Percentiles rank a stretch among this genome's conserved stretches.
Evolutionary conservation across 129 eudicot species (phyloP).

Genomic region (Helichrysum umbraculigerum): DNA sequence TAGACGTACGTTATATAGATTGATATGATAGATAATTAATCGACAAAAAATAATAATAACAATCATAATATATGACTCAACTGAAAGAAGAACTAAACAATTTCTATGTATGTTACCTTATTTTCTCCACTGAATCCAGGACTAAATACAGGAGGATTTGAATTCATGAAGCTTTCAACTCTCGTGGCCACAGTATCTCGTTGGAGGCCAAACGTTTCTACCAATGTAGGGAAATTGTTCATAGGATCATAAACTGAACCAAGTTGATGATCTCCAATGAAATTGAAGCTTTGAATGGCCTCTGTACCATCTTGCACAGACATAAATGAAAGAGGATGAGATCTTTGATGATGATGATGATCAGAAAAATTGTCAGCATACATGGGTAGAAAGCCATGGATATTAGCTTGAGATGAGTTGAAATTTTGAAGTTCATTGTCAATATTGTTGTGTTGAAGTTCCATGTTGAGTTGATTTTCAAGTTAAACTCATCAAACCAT

Average conservation of each 20-base stretch:
- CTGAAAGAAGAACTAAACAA: not conserved
- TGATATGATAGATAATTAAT: not conserved
- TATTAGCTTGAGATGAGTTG: slow-evolving; percentile 31
- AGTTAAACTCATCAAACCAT: slow-evolving; percentile 26
- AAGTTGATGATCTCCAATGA: slow-evolving; percentile 26
- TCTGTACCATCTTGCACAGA: slow-evolving; percentile 20
- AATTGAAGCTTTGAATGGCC: slow-evolving; percentile 25
- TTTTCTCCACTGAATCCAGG: slow-evolving; percentile 33
- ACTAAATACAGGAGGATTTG: slow-evolving; percentile 33
- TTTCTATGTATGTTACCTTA: slow-evolving; percentile 16
- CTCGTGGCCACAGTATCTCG: slow-evolving; percentile 17
- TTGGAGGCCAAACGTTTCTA: slow-evolving; percentile 27
- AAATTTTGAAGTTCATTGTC: slow-evolving; percentile 40
- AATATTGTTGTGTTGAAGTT: slow-evolving; percentile 38
- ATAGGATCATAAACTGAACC: slow-evolving; percentile 28
- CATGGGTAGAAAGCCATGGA: slow-evolving; percentile 42
- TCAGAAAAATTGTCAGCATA: slow-evolving; percentile 37
- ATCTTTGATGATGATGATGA: slow-evolving; percentile 29
- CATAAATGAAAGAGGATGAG: slow-evolving; percentile 37
- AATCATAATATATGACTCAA: too few relatives aligned
- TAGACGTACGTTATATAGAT: slow-evolving; percentile 26
- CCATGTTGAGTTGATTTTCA: slow-evolving; percentile 35
- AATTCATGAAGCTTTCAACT: slow-evolving; percentile 30
- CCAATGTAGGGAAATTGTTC: slow-evolving; percentile 37
- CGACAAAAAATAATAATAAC: not conserved